Base-by-base conservation (phyloP, 148 eudicot genomes). In the Polygonum aviculare region DNA sequence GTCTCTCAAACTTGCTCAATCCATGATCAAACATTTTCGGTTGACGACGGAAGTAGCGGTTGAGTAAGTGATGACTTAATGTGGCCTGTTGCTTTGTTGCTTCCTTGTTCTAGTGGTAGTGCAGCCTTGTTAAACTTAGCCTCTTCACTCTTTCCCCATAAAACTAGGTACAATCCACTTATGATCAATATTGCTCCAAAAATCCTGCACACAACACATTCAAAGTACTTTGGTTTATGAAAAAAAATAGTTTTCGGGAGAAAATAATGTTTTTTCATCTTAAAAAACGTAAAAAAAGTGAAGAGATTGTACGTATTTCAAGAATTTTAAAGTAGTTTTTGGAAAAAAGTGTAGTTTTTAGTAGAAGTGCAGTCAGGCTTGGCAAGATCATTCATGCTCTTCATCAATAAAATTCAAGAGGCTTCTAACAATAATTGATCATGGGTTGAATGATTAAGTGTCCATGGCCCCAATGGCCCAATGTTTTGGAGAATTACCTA, bases 91-190 rank as follows among this genome's bases (percentile, higher is more conserved):
- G 86, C 51, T 70, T 90, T 86, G 86, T 47, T 85, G 88, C 79
- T 85, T 9, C 86, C 81, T 33, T 86, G 88, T 78, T 89, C 92
- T 50, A 92, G n/a, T 80, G 83, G 89, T 75, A 90, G 81, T 77
- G 86, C 84, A 3, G 86, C 86, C 89, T 82, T 89, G 75, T 89
- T 83, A 47, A 91, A 88, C 70, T 96, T 96, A 26, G 81, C 87
- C 77, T 96, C 99, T 80, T 86, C 89, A 73, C 76, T 96, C 81
- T 96, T 96, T 12, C 99, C 99, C 98, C 99, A 96, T 45, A 96
- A 82, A 39, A 96, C 99, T 40, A 93, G 80, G 86, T 96, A 96
- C 79, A 96, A 62, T 71, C 99, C 99, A 6, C 90, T 21, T 85
- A 96, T 91, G 84, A 96, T 96, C 88, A 96, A 77, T 77, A 87